phyloP scores from a whole-genome alignment of 495 filamentous ascomycete genomes.

The Chaetomium cochliodes region DNA sequence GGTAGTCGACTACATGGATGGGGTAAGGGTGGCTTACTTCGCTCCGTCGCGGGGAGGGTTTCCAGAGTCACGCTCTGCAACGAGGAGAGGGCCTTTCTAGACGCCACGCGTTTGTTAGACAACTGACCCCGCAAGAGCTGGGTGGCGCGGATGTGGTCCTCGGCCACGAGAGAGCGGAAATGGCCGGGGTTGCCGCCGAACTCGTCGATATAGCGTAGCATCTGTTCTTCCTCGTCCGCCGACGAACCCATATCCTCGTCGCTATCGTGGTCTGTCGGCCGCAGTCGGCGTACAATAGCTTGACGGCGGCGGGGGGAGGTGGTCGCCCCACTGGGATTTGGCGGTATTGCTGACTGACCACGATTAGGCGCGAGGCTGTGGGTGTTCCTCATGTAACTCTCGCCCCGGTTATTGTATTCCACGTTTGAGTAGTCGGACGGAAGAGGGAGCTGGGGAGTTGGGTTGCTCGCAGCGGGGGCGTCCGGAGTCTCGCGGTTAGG shows the following conservation, averaged over 20 bases:
- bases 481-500: not conserved
- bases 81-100: slow-evolving; percentile 45
- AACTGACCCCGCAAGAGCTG: slow-evolving; percentile 44
- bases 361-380: not conserved
- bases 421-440: not conserved
- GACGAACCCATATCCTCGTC: slow-evolving; percentile 31
- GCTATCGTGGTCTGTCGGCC: slow-evolving; percentile 29
- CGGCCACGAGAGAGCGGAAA: slow-evolving; percentile 22
- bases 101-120: slow-evolving; percentile 46
- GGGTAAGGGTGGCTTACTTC: slow-evolving; percentile 42
- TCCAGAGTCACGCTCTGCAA: slow-evolving; percentile 46
- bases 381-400: too few species aligned
- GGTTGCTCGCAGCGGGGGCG: not conserved
- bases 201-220: slow-evolving; percentile 28
- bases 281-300: slow-evolving; percentile 9
- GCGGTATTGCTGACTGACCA: not conserved
- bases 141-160: slow-evolving; percentile 36
- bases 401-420: not conserved
- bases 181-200: slow-evolving; percentile 13
- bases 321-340: not conserved
- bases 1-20: not conserved
- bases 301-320: not conserved
- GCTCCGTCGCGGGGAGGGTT: slow-evolving; percentile 45
- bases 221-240: slow-evolving; percentile 28
- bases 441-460: not conserved